Percentiles rank a stretch among this genome's conserved stretches.
phyloP scores from a whole-genome alignment of 169 alveolate species.

The Toxoplasma gondii region DNA sequence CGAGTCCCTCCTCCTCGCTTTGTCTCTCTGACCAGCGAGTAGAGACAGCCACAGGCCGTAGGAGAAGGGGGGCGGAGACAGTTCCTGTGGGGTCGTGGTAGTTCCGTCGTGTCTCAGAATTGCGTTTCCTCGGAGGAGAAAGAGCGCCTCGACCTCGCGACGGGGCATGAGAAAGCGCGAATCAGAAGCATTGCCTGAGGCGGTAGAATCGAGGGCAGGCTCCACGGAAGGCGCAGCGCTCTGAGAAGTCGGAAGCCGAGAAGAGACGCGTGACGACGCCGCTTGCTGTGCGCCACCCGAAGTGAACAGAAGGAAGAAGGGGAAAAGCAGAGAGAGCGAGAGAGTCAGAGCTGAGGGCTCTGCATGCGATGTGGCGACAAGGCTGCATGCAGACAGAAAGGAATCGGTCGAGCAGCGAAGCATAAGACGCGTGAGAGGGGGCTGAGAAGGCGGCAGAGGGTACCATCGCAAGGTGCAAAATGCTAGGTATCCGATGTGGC shows the following conservation, averaged over 20 bases:
- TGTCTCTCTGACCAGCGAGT: not conserved
- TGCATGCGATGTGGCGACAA: not conserved
- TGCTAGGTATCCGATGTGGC: too few relatives aligned
- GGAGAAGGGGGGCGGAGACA: not conserved
- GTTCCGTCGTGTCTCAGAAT: not conserved
- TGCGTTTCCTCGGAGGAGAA: not conserved
- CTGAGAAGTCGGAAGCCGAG: not conserved
- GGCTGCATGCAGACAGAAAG: too few relatives aligned
- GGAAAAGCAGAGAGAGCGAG: not conserved
- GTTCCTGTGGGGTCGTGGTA: not conserved
- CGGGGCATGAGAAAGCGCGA: not conserved
- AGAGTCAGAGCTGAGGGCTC: not conserved
- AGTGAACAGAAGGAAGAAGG: not conserved
- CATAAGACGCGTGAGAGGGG: too few relatives aligned
- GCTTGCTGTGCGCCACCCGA: not conserved
- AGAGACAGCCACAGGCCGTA: conserved; percentile 7
- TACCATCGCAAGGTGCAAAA: not conserved
- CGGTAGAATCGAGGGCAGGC: not conserved
- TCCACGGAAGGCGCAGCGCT: not conserved
- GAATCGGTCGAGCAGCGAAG: too few relatives aligned
- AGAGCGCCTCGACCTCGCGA: not conserved
- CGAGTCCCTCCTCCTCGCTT: not conserved
- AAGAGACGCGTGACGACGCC: not conserved
- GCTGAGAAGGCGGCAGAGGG: not conserved
- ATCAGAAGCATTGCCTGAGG: not conserved